Base-by-base conservation (phyloP, 2,329 filamentous ascomycete species). In the Coccinonectria pachysandricola region DNA sequence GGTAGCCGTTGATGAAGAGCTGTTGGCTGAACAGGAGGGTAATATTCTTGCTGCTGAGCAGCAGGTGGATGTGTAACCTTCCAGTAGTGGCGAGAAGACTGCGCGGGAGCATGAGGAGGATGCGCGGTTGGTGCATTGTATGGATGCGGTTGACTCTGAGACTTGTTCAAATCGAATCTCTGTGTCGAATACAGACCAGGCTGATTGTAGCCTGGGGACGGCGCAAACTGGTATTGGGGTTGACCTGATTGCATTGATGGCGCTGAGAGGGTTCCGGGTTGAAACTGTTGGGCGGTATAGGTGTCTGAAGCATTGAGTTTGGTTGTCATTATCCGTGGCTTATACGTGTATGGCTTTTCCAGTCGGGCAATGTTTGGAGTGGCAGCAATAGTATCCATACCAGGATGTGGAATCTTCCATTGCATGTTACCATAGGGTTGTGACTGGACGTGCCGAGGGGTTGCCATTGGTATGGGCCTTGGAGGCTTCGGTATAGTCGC, bases 401-500 rank as follows among this genome's bases (percentile, higher is more conserved):
- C 26, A 19, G 20, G 13, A 17, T 37, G 39, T 18, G 37, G 19
- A n/a, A n/a, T n/a, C n/a, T n/a, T n/a, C n/a, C n/a, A n/a, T n/a
- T n/a, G n/a, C n/a, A n/a, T n/a, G 3, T 24, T 23, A 12, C 27
- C 12, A 6, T 32, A 19, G n/a, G 53, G 42, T 25, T 54, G 44
- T 24, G 48, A 43, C 19, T 30, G 46, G 37, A 39, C 34, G 10
- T 36, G 39, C 15, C 34, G 27, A 13, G 36, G 43, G 30, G 38
- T 37, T 10, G 47, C 35, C 8, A 28, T 28, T 13, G 48, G 56
- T 23, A 40, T 46, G 13, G 57, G 53, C 35, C 57, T 63, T 4
- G 52, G 43, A 4, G 65, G 62, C 39, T 71, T 72, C 26, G 62
- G 73, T 27, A 85, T 60, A 3, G 78, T 76, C 23, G 84, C 78